phyloP scores from a whole-genome alignment of 106 monocot genomes.

The Allium cepa region DNA sequence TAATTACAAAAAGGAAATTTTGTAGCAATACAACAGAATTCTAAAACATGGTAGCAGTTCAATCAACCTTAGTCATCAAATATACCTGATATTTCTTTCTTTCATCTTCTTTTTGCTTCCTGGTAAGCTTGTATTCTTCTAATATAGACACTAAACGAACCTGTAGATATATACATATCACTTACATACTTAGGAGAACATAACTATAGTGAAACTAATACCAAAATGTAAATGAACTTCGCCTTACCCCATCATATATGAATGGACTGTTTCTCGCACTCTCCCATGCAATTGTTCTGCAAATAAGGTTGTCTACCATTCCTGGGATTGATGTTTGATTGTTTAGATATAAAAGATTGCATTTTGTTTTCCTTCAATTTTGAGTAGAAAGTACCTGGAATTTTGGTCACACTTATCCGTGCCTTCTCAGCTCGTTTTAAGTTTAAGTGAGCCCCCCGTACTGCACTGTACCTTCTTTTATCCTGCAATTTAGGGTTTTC shows the following conservation, averaged over 20 bases:
- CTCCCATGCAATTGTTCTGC: constrained; percentile 78
- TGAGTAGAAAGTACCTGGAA: constrained; percentile 51
- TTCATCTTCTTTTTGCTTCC: constrained; percentile 80
- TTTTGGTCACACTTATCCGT: constrained; percentile 55
- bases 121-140: constrained; percentile 69
- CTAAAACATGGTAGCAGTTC: no score
- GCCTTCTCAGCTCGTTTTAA: constrained; percentile 89
- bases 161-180: constrained; percentile 19
- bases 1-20: background rate
- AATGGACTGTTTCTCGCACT: constrained; percentile 61
- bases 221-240: background rate
- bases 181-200: no score
- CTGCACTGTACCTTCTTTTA: constrained; percentile 58
- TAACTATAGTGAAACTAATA: no score
- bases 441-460: constrained; percentile 79
- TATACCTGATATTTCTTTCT: constrained; percentile 64
- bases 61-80: background rate
- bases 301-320: constrained; percentile 77
- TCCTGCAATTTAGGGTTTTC: constrained; percentile 34
- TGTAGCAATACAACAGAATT: no score
- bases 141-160: constrained; percentile 72
- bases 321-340: constrained; percentile 15
- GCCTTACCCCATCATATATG: constrained; percentile 86
- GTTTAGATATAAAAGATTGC: no score
- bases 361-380: background rate